Conservation (phyloP, 1,284 basidiomycete genomes). For the Ceratobasidium sp. region DNA sequence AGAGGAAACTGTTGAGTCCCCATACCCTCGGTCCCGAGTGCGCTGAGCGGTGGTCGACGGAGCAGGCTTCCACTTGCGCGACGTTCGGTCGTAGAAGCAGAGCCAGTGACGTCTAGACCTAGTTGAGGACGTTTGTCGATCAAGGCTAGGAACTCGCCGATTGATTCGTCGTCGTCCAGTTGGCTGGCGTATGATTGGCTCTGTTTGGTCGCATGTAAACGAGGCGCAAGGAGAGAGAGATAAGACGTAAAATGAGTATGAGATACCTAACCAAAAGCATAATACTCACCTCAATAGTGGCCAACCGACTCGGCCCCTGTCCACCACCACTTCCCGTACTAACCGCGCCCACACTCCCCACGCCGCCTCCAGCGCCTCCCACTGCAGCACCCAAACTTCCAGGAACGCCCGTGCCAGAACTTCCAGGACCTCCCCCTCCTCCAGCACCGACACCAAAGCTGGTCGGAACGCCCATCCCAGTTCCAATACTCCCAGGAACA, state of each 20-base stretch:
- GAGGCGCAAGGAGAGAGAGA: too few relatives aligned
- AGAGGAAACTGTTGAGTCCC: slow-evolving; percentile 26
- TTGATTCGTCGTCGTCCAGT: slow-evolving; percentile 20
- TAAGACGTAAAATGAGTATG: background rate
- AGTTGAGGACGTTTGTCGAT: slow-evolving; percentile 36
- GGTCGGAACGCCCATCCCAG: background rate
- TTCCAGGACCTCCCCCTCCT: slow-evolving; percentile 1
- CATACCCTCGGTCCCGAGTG: slow-evolving; percentile 1
- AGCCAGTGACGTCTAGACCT: background rate
- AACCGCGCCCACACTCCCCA: background rate
- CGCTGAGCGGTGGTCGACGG: background rate
- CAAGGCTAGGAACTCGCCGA: slow-evolving; percentile 8
- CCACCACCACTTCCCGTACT: slow-evolving; percentile 9
- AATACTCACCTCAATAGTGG: slow-evolving; percentile 41
- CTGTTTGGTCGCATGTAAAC: slow-evolving; percentile 1
- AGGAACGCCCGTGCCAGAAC: background rate
- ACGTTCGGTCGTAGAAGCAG: background rate
- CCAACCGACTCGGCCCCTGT: background rate
- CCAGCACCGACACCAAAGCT: slow-evolving; percentile 3
- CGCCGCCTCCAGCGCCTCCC: slow-evolving; percentile 10
- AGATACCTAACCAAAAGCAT: background rate
- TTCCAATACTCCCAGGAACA: background rate
- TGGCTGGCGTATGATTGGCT: slow-evolving; percentile 40
- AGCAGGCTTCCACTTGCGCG: background rate
- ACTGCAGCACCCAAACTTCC: slow-evolving; percentile 21